Evolutionary conservation across 352 stramenopile genomes (phyloP).

Genomic region (Pythium aphanidermatum): DNA sequence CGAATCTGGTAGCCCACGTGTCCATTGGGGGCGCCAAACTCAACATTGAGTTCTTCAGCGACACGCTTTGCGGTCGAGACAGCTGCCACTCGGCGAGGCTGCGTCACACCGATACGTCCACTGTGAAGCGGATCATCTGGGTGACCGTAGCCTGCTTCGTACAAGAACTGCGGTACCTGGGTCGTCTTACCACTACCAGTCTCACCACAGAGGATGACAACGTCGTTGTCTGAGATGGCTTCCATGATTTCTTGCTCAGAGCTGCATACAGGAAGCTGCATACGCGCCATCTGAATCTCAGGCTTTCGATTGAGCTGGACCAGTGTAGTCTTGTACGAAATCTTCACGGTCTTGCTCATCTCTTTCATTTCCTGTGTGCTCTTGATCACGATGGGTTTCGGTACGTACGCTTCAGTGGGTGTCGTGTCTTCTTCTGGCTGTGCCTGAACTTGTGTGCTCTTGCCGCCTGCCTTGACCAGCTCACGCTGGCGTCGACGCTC

Average conservation of each 20-base stretch:
- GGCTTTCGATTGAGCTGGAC: slow-evolving; percentile 72
- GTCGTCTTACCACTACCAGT: slow-evolving; percentile 98
- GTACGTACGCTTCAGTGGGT: slow-evolving; percentile 44
- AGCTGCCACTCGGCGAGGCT: slow-evolving; percentile 97
- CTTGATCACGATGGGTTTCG: slow-evolving; percentile 64
- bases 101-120: slow-evolving; percentile 93
- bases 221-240: slow-evolving; percentile 91
- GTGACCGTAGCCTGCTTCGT: slow-evolving; percentile 90
- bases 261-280: slow-evolving; percentile 95
- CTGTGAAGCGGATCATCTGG: slow-evolving; percentile 42
- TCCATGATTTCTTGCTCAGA: slow-evolving; percentile 99
- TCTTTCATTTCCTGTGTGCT: slow-evolving; percentile 49
- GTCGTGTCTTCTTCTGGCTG: slow-evolving; percentile 18
- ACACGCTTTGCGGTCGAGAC: slow-evolving; percentile 97
- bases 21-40: slow-evolving; percentile 46
- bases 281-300: slow-evolving; percentile 87
- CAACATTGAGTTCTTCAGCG: slow-evolving; percentile 94
- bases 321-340: slow-evolving; percentile 66
- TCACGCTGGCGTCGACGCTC: slow-evolving; percentile 48
- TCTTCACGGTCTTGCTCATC: slow-evolving; percentile 34
- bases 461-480: slow-evolving; percentile 8
- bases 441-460: not conserved
- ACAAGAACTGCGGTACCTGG: slow-evolving; percentile 98
- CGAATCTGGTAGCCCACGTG: slow-evolving; percentile 98
- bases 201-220: slow-evolving; percentile 98